Evolutionary conservation across 129 eudicot species (phyloP).

Genomic region (Centrapalus pauciflorus): DNA sequence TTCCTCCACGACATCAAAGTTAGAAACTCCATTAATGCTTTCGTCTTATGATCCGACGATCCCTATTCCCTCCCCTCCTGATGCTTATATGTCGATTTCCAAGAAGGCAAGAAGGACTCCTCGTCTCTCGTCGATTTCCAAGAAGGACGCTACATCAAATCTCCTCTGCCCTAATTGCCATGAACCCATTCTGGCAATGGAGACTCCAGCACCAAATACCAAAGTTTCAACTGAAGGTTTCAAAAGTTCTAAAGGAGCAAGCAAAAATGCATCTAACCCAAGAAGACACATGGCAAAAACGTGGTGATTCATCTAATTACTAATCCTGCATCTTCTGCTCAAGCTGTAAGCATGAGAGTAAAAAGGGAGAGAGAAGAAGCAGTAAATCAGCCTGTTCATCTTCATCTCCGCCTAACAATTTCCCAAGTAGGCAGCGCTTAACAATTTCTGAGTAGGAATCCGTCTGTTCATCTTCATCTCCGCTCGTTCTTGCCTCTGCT

Average conservation of each 20-base stretch:
- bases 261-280: constrained; percentile 16
- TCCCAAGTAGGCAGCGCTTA: too few relatives aligned
- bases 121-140: too few relatives aligned
- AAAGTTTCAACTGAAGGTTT: constrained; percentile 37
- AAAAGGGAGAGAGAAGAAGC: constrained; percentile 78
- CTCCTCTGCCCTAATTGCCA: constrained; percentile 83
- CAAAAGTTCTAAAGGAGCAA: constrained; percentile 18
- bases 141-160: constrained; percentile 59
- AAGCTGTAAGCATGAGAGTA: constrained; percentile 79
- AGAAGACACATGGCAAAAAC: constrained; percentile 19
- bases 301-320: constrained; percentile 14
- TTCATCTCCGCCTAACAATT: too few relatives aligned
- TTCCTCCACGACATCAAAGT: too few relatives aligned
- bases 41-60: too few relatives aligned
- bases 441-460: too few relatives aligned
- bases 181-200: constrained; percentile 68
- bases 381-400: constrained; percentile 60
- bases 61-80: too few relatives aligned
- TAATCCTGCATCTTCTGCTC: constrained; percentile 44
- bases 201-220: constrained; percentile 53
- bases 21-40: too few relatives aligned
- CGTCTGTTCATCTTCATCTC: too few relatives aligned
- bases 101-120: too few relatives aligned
- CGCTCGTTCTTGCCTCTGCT: too few relatives aligned
- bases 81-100: too few relatives aligned